Base-by-base conservation (phyloP, 768 basidiomycete genomes). In the Hygrophoropsis aurantiaca region DNA sequence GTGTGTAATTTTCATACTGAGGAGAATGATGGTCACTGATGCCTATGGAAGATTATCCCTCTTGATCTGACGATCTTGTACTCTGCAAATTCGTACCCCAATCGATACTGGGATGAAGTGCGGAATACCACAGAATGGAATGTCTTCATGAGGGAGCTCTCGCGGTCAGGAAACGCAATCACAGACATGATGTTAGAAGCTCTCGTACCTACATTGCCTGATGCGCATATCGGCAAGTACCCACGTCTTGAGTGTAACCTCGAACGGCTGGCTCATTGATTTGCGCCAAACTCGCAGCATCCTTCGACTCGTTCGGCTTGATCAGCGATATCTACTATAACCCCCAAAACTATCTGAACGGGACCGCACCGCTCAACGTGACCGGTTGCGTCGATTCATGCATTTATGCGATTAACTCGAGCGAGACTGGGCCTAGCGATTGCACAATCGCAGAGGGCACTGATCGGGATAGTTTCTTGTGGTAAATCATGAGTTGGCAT, bases 301-400 rank as follows among this genome's bases (percentile, higher is more conserved):
- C 79, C 4, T 82, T 82, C 54, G 79, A 82, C 57, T 79, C 80
- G 4, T 71, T 82, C 57, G 65, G 68, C 1, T 68, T 82, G 15
- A 80, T 82, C 61, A 57, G 69, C 13, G 81, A 84, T 56, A 83
- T 84, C 67, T 68, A 69, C 51, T 56, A 62, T 11, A 59, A 72
- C 45, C 82, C 81, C 2, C 56, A 61, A 3, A 47, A 54, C 5
- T 83, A 81, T 57, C 58, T 82, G 26, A 84, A 82, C 47, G 82
- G 82, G 9, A 82, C 79, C 0, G 79, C 73, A 1, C 77, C 81
- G 5, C 61, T 77, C 34, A 82, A 84, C 48, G 71, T 77, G 11
- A 80, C 77, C 2, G 76, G 78, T 2, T 65, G 69, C 11, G 67
- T 77, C 20, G 59, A 71, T 38, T 65, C 73, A 0, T 81, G 79